Evolutionary conservation across 2,329 filamentous ascomycete species (phyloP), one percentile per base, ranked within the genome.

Genomic region (Berkeleyomyces basicola): DNA sequence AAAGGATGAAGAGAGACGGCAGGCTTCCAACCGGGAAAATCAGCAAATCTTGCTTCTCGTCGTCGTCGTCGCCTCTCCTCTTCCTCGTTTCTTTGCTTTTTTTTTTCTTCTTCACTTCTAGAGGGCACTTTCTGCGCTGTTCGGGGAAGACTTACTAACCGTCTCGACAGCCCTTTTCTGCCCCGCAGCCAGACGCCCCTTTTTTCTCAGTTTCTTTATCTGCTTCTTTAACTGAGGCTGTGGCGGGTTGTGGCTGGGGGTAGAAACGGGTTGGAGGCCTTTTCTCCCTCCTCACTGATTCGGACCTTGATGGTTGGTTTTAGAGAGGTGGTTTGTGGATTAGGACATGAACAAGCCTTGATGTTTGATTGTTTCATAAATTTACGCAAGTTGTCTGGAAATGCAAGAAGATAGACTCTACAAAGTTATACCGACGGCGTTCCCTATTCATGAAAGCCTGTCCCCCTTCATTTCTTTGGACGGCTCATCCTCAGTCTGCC

Each of bases 401-500:
- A 23, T 23, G 23, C 23, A 23, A 23, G 23, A 23, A 23, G 23
- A 23, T 23, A 23, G 23, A 23, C 23, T 23, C 23, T 23, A 23
- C 23, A 23, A 23, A 23, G 23, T 23, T 23, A 23, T 23, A 23
- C 23, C 23, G 2, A 23, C 23, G 23, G 23, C 23, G 23, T 23
- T 23, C 23, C 23, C 23, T 23, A 23, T 23, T 23, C 23, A 23
- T 23, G 23, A 23, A 23, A 23, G 23, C 23, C 23, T 23, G 5
- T 11, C 9, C 3, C 14, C 6, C 23, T 55, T 55, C 53, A 63
- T 33, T 51, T 40, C 76, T 84, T 83, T 70, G 87, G 87, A 74
- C 88, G 82, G 77, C 87, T 88, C 77, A 91, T 84, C 78, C 85
- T 83, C 83, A 93, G 85, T 87, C 86, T 93, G 95, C 91, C 90